These are phyloP conservation scores for Boletus bicolor DNA, from an alignment of 768 basidiomycete species.

Conservation along the genomic window DNA sequence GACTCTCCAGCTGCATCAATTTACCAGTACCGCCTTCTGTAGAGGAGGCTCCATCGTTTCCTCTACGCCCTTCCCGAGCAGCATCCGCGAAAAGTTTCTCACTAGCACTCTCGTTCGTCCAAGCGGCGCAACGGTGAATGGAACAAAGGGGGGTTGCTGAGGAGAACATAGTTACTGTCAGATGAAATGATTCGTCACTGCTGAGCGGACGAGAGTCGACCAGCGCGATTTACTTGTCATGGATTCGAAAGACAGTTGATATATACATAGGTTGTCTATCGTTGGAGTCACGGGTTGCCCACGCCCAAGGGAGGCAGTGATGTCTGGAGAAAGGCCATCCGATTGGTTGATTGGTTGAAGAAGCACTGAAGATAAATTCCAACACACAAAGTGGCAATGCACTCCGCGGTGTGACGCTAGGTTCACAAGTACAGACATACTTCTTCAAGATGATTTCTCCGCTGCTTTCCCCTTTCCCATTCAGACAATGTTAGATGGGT, in stretches of 20 bases:
- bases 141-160: neutral
- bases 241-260: neutral
- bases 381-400: neutral
- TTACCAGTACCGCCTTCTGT: slow-evolving; percentile 14
- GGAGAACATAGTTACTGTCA: neutral
- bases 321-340: neutral
- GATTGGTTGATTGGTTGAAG: neutral
- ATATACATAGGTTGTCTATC: neutral
- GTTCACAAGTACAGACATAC: neutral
- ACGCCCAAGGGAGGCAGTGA: neutral
- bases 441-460: neutral
- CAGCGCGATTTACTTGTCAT: neutral
- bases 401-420: neutral
- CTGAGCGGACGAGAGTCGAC: neutral
- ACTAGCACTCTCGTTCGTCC: slow-evolving; percentile 38
- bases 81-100: slow-evolving; percentile 69
- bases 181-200: neutral
- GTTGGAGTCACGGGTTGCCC: neutral
- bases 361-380: neutral
- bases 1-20: slow-evolving; percentile 36
- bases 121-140: slow-evolving; percentile 4
- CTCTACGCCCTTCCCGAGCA: slow-evolving; percentile 47
- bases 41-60: slow-evolving; percentile 11
- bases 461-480: neutral
- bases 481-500: slow-evolving; percentile 84